Conservation (phyloP, 2,329 filamentous ascomycete species). For the Pestalotiopsis sp. region DNA sequence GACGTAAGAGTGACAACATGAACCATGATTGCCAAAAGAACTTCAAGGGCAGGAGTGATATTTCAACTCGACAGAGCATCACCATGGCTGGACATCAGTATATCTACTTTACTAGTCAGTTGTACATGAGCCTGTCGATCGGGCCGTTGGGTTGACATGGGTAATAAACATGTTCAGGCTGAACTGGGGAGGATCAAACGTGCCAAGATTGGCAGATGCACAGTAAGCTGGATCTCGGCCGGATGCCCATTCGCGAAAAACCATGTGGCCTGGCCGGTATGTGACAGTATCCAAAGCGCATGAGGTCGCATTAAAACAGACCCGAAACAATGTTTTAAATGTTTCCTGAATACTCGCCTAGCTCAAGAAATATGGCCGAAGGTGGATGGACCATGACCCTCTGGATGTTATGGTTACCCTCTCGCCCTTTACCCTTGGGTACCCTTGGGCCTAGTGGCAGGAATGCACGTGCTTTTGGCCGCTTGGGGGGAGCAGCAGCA, state of each 20-base stretch:
- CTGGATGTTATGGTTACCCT: background rate
- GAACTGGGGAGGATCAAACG: background rate
- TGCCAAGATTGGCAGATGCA: background rate
- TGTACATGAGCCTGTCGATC: background rate
- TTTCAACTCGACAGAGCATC: background rate
- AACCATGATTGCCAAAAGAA: too few relatives aligned
- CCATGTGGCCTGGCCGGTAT: background rate
- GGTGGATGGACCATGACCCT: background rate
- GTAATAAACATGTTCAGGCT: background rate
- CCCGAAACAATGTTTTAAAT: background rate
- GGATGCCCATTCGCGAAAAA: background rate
- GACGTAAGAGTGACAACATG: background rate
- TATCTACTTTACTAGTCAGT: background rate
- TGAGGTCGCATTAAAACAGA: background rate
- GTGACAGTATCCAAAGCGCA: background rate
- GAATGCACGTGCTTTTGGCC: conserved; percentile 7
- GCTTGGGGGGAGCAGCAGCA: background rate
- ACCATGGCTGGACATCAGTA: background rate
- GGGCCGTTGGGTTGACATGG: background rate
- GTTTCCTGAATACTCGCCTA: background rate
- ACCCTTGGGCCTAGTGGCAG: background rate
- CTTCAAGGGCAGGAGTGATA: too few relatives aligned
- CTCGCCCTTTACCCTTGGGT: too few relatives aligned
- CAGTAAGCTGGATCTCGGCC: background rate
- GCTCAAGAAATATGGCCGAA: background rate